Evolutionary conservation across 1,139 yeast genomes (phyloP), one percentile per base, ranked within the genome.

Genomic region (Yamadazyma epiphylla): DNA sequence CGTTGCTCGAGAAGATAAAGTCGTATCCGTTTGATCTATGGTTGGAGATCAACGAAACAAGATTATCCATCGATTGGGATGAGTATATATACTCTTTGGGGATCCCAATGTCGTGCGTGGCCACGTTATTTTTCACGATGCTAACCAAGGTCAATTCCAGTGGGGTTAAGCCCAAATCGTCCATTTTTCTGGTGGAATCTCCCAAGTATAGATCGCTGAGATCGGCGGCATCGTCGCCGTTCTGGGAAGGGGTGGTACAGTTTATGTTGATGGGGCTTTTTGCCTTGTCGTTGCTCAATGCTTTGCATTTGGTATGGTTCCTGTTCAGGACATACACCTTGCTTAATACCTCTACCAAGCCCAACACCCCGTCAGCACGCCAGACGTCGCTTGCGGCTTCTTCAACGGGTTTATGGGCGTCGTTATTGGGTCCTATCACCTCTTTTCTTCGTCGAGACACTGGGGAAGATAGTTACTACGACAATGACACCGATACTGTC

Each of bases 31-130:
- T 75, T 36, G 89, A 81, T 46, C 41, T 71, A 21, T 62, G 68
- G 31, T 58, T 80, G 4, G 61, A 66, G 28, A 30, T 74, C 22
- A 76, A 77, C 43, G 88, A 81, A 48, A 46, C 58, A 9, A 42
- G 76, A 13, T 66, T 69, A 28, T 58, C 78, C 5, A 70, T 80
- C 5, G 84, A 80, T 36, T 81, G 88, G 88, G 87, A 81, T 42
- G 60, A 65, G 2, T 65, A 74, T 38, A 61, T 75, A 7, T 46
- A 49, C 66, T 20, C 79, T 77, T 24, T 43, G 3, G 48, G 46
- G 10, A 29, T 45, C 16, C 43, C 41, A 4, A 24, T 43, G 4
- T 49, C 51, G 4, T 33, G 37, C n/a, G 8, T 30, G 12, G 20
- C 30, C 15, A 30, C 41, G 8, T 10, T 13, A 5, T 12, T 30